Evolutionary conservation across 495 filamentous ascomycete genomes (phyloP).

Genomic region (Daldinia caldariorum): DNA sequence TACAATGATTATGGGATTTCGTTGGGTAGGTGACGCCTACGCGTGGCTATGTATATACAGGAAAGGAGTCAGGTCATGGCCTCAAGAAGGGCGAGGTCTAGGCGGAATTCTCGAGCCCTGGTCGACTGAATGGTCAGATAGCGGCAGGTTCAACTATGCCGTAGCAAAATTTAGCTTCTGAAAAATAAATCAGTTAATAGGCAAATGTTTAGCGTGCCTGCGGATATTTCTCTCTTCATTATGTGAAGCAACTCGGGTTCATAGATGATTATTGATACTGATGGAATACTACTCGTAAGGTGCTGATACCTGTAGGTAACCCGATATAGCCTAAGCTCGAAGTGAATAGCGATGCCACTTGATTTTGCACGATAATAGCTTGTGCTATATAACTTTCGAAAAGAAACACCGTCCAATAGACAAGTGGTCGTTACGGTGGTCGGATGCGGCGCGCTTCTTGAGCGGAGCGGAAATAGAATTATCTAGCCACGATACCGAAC

Average conservation of each 20-base stretch:
- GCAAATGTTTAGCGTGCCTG: neutral
- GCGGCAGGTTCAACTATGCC: conserved; percentile 6
- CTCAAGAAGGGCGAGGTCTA: neutral
- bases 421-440: neutral
- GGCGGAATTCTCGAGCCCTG: conserved; percentile 12
- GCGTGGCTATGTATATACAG: conserved; percentile 23
- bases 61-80: conserved; percentile 7
- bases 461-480: neutral
- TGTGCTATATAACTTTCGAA: conserved; percentile 1
- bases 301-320: too few species aligned
- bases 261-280: neutral
- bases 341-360: too few species aligned
- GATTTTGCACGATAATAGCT: conserved; percentile 15
- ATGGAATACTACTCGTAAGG: conserved; percentile 2
- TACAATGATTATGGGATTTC: conserved; percentile 17
- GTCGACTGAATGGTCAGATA: conserved; percentile 6
- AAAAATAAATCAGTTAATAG: conserved; percentile 15
- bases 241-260: conserved; percentile 1
- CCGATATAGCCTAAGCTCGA: conserved; percentile 13
- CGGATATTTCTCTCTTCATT: neutral
- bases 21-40: conserved; percentile 7
- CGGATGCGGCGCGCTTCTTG: conserved; percentile 35
- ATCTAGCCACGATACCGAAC: too few species aligned
- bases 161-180: conserved; percentile 2
- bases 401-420: conserved; percentile 24